Evolutionary conservation across 768 basidiomycete genomes (phyloP), one percentile per base, ranked within the genome.

Genomic region (Russula sp.): DNA sequence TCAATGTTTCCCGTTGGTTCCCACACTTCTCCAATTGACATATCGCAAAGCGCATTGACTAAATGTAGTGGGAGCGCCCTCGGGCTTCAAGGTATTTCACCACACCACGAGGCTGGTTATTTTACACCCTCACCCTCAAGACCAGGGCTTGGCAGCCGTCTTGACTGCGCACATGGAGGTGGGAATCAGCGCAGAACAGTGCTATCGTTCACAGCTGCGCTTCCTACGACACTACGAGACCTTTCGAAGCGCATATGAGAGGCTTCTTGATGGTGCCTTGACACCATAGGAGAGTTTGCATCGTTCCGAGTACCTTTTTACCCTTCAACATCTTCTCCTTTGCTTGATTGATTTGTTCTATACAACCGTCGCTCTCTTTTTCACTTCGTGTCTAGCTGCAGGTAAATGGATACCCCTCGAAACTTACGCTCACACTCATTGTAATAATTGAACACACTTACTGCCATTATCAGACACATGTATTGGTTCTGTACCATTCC

Each of bases 171-270:
- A 8, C n/a, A 52, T 5, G 35, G 41, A 18, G 34, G 11, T 25
- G 49, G 45, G 38, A 16, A 11, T 5, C 34, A 18, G 32, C 56
- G 36, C 14, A 54, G 22, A 20, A 51, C 55, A 13, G 35, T 58
- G 22, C 34, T 54, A 10, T 39, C 56, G 20, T 63, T 63, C 51
- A 34, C 46, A 11, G 6, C 36, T n/a, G n/a, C 36, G 13, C 53
- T 58, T n/a, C 56, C 64, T 25, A 63, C 50, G 3, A 65, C 64
- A 20, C 35, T 63, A 32, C 39, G 61, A 36, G 61, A 58, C 18
- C 45, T 65, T 10, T 51, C 50, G n/a, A 49, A 36, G 34, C 51
- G 46, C 14, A 52, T 34, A 57, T 56, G 43, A 58, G 43, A 58
- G n/a, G 34, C 35, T 58, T 42, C 20, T 38, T 48, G 60, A 53